phyloP scores from a whole-genome alignment of 352 stramenopile genomes.

The Phytophthora ohioensis region DNA sequence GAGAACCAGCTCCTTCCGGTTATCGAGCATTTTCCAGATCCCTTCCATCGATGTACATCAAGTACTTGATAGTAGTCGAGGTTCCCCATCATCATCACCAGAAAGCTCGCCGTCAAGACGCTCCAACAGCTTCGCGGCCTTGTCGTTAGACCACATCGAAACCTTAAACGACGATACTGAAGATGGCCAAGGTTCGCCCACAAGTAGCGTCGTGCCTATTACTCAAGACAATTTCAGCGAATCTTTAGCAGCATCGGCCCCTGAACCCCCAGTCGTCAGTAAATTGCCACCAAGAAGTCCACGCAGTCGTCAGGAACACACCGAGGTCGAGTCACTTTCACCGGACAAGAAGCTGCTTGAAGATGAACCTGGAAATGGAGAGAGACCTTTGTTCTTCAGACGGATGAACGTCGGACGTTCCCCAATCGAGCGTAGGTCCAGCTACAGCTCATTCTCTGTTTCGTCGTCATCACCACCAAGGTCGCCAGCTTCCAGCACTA shows the following conservation, averaged over 20 bases:
- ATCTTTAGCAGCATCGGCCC: constrained; percentile 24
- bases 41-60: background rate
- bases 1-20: constrained; percentile 21
- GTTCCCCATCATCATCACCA: constrained; percentile 18
- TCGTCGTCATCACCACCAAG: constrained; percentile 23
- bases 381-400: constrained; percentile 51
- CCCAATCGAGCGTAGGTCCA: constrained; percentile 45
- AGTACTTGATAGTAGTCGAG: background rate
- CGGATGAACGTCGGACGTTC: constrained; percentile 46
- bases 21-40: background rate
- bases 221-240: constrained; percentile 24
- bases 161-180: constrained; percentile 18
- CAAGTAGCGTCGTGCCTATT: constrained; percentile 12
- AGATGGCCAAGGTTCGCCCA: constrained; percentile 2
- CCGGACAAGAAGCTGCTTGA: constrained; percentile 25
- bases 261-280: constrained; percentile 1
- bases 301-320: constrained; percentile 31
- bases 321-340: constrained; percentile 46
- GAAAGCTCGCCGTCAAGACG: constrained; percentile 29
- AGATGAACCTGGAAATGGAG: background rate
- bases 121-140: constrained; percentile 14
- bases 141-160: constrained; percentile 5
- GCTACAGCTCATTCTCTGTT: constrained; percentile 36
- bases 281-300: constrained; percentile 7
- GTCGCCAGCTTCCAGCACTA: constrained; percentile 15